Evolutionary conservation across 208 protist genomes (phyloP).

Genomic region (Acanthamoeba sp.): DNA sequence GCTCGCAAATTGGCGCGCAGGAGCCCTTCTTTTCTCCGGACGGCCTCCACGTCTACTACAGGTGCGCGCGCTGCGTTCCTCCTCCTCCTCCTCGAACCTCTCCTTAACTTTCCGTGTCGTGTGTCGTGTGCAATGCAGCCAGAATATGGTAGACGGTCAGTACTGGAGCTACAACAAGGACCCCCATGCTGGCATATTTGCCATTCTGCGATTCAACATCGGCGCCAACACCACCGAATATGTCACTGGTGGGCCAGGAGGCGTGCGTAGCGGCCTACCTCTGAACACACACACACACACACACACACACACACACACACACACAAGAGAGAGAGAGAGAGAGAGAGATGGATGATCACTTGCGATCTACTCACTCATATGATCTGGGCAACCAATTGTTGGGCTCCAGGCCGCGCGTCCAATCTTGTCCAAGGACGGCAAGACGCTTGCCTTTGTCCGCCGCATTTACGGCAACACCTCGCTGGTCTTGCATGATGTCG

Average conservation of each 20-base stretch:
- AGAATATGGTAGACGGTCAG: not conserved
- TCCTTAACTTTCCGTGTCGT: too few relatives aligned
- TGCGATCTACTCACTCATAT: too few relatives aligned
- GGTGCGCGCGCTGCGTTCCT: not conserved
- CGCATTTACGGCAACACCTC: slow-evolving; percentile 41
- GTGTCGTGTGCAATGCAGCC: too few relatives aligned
- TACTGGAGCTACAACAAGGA: slow-evolving; percentile 72
- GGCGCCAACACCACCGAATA: not conserved
- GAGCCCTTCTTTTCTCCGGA: slow-evolving; percentile 38
- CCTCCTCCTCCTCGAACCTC: too few relatives aligned
- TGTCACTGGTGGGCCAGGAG: not conserved
- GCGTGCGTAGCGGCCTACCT: not conserved
- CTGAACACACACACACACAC: too few relatives aligned
- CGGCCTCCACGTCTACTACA: slow-evolving; percentile 45
- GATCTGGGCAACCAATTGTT: too few relatives aligned
- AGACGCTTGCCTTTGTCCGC: slow-evolving; percentile 52
- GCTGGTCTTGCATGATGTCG: slow-evolving; percentile 45
- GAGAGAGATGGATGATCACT: not conserved
- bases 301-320: too few relatives aligned
- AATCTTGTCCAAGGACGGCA: slow-evolving; percentile 48
- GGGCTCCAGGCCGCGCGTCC: slow-evolving; percentile 31
- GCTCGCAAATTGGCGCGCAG: slow-evolving; percentile 59
- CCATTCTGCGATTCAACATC: not conserved
- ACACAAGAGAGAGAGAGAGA: too few relatives aligned
- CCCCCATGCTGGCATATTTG: slow-evolving; percentile 65